Conservation (phyloP, 257 asterid genomes). For the Nicotiana tomentosiformis region DNA sequence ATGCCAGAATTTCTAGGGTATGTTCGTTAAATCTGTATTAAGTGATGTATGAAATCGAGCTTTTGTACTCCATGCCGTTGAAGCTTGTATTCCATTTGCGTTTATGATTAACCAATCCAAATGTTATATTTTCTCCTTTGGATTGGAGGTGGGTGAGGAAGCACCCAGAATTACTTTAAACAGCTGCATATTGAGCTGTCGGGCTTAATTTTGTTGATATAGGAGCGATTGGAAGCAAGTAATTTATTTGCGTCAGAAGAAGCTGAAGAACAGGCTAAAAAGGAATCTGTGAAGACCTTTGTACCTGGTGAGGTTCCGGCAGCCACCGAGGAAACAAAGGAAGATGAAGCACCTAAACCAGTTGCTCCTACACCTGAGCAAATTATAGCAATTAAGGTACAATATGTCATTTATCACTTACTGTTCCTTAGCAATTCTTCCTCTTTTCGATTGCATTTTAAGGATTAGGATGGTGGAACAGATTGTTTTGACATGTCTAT, state of each 20-base stretch:
- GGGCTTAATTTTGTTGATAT: constrained; percentile 2
- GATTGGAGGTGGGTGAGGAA: not conserved
- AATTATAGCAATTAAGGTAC: constrained; percentile 92
- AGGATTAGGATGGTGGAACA: not conserved
- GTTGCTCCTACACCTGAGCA: constrained; percentile 92
- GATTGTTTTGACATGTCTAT: not conserved
- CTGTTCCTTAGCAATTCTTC: constrained; percentile 3
- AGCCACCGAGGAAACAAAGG: constrained; percentile 51
- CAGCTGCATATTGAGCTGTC: not conserved
- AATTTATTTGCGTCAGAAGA: constrained; percentile 75
- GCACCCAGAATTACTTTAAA: not conserved
- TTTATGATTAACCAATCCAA: not conserved
- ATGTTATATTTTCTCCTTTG: not conserved
- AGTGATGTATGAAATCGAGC: not conserved
- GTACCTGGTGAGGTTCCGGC: constrained; percentile 69
- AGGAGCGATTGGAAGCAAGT: constrained; percentile 95
- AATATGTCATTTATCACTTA: not conserved
- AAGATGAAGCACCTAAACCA: constrained; percentile 63
- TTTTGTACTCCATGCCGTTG: not conserved
- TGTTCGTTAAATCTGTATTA: not conserved
- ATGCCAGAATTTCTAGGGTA: not conserved
- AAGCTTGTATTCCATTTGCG: not conserved
- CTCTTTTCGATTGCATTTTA: not conserved
- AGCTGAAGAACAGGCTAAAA: constrained; percentile 89
- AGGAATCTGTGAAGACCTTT: constrained; percentile 69